phyloP scores from a whole-genome alignment of 2,329 filamentous ascomycete genomes.

The Beauveria pseudobassiana region DNA sequence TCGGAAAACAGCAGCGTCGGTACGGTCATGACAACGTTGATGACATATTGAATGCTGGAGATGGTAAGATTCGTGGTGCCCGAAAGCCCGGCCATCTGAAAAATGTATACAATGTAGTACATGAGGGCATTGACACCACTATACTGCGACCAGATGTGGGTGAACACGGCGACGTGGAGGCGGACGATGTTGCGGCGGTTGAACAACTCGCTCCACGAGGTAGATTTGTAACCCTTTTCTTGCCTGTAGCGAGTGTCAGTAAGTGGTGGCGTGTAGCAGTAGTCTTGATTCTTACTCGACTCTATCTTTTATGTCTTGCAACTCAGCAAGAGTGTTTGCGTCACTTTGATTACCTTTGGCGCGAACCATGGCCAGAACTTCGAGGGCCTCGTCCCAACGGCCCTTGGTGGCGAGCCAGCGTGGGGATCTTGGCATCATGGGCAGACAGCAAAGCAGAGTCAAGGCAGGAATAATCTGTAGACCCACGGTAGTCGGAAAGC shows the following conservation, averaged over 20 bases:
- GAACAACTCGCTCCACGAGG: slow-evolving; percentile 29
- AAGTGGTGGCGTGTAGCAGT: background rate
- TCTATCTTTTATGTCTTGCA: slow-evolving; percentile 38
- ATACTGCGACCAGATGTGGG: slow-evolving; percentile 43
- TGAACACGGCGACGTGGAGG: slow-evolving; percentile 36
- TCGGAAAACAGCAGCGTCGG: slow-evolving; percentile 43
- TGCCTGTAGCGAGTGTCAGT: background rate
- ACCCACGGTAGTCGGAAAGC: slow-evolving; percentile 57
- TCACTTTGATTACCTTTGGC: slow-evolving; percentile 43
- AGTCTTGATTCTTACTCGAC: slow-evolving; percentile 13
- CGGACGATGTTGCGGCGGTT: slow-evolving; percentile 36
- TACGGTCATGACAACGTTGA: slow-evolving; percentile 41
- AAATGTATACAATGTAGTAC: slow-evolving; percentile 41
- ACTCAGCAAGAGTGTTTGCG: slow-evolving; percentile 47
- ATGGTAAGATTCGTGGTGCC: slow-evolving; percentile 40
- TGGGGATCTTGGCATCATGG: slow-evolving; percentile 51
- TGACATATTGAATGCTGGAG: slow-evolving; percentile 43
- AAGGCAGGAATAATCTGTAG: slow-evolving; percentile 53
- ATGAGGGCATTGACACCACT: slow-evolving; percentile 43
- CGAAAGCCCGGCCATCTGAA: slow-evolving; percentile 21
- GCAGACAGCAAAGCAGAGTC: slow-evolving; percentile 45
- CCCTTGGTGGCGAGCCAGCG: slow-evolving; percentile 55
- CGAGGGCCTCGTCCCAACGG: slow-evolving; percentile 44
- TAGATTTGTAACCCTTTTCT: slow-evolving; percentile 11
- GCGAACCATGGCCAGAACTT: slow-evolving; percentile 46